These are phyloP conservation scores for Russula earlei DNA, from an alignment of 768 basidiomycete genomes.

Conservation along the genomic window DNA sequence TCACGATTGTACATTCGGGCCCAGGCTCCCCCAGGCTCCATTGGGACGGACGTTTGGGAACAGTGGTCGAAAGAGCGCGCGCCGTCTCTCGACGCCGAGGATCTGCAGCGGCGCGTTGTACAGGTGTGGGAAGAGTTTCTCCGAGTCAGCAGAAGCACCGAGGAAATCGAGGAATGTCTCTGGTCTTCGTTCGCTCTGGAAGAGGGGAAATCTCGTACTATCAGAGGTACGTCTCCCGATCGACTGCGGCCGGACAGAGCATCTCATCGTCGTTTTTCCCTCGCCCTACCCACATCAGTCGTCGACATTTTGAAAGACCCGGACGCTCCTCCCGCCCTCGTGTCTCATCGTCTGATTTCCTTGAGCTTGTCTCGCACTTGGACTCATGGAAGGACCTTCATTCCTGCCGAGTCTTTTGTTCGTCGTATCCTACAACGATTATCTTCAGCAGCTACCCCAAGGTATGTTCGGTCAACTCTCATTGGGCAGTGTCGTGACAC, in stretches of 20 bases:
- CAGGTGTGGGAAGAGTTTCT: conserved; percentile 38
- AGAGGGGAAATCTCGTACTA: conserved; percentile 16
- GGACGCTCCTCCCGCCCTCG: conserved; percentile 3
- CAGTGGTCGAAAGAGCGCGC: conserved; percentile 31
- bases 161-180: conserved; percentile 39
- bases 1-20: conserved; percentile 19
- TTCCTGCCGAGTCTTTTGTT: neutral
- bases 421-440: conserved; percentile 23
- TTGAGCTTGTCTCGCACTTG: conserved; percentile 15
- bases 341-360: conserved; percentile 15
- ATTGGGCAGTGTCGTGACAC: neutral
- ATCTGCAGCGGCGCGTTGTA: conserved; percentile 29
- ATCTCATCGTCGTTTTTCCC: neutral
- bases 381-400: conserved; percentile 7
- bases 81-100: conserved; percentile 22
- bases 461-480: conserved; percentile 27
- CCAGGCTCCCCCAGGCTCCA: neutral
- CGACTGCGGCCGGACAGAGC: no score
- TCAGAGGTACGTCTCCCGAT: conserved; percentile 22
- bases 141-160: conserved; percentile 29
- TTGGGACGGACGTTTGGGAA: conserved; percentile 33
- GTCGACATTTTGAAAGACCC: conserved; percentile 13
- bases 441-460: conserved; percentile 36
- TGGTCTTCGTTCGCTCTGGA: conserved; percentile 38
- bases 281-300: no score